phyloP scores from a whole-genome alignment of 2,329 filamentous ascomycete genomes.

The Xylaria sp. region DNA sequence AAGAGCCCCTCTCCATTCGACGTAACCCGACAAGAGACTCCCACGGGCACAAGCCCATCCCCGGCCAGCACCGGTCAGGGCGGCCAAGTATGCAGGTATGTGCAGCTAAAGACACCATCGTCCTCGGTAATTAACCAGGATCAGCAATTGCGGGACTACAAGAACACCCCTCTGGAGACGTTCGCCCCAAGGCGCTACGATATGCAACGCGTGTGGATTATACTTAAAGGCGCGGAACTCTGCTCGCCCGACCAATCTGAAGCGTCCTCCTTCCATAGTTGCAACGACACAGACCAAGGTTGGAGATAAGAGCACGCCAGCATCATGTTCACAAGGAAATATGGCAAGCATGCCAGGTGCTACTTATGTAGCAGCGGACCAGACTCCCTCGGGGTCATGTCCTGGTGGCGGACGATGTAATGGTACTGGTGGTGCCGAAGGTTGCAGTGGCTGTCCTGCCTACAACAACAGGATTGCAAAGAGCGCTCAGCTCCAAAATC shows the following conservation, averaged over 20 bases:
- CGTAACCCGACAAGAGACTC: conserved; percentile 38
- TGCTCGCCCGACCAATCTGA: conserved; percentile 87
- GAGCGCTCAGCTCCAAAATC: conserved; percentile 73
- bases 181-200: conserved; percentile 90
- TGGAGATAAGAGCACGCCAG: conserved; percentile 53
- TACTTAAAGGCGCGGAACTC: conserved; percentile 95
- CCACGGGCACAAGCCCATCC: conserved; percentile 35
- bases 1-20: conserved; percentile 49
- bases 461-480: conserved; percentile 98
- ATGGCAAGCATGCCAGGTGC: conserved; percentile 59
- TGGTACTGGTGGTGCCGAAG: conserved; percentile 93
- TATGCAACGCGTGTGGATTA: conserved; percentile 96
- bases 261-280: conserved; percentile 72
- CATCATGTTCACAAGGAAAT: conserved; percentile 53
- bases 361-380: conserved; percentile 81
- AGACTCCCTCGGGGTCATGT: conserved; percentile 84
- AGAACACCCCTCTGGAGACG: conserved; percentile 94
- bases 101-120: conserved; percentile 7
- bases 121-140: conserved; percentile 16
- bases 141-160: conserved; percentile 93
- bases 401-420: conserved; percentile 96
- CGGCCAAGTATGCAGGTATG: conserved; percentile 51
- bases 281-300: conserved; percentile 56
- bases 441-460: conserved; percentile 93
- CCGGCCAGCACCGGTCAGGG: conserved; percentile 36